These are phyloP conservation scores for Misopates orontium DNA, from an alignment of 257 asterid genomes.

Conservation along the genomic window DNA sequence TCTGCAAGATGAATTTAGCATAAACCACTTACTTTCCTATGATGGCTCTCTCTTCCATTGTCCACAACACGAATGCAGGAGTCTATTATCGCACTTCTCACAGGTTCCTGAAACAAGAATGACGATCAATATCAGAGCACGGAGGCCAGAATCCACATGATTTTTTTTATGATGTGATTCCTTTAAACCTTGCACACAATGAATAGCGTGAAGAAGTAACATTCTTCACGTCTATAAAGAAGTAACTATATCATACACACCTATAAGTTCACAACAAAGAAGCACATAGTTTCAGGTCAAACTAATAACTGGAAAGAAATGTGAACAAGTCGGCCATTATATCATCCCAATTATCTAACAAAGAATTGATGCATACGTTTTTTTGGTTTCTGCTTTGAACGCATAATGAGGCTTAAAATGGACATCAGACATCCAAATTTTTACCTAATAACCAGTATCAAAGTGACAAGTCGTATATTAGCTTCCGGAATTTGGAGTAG, in stretches of 20 bases:
- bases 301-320: no score
- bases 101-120: slow-evolving; percentile 59
- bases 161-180: background rate
- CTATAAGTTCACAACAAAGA: no score
- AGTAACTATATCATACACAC: background rate
- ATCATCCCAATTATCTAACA: no score
- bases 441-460: no score
- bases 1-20: background rate
- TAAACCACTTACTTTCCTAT: slow-evolving; percentile 55
- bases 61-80: slow-evolving; percentile 87
- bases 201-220: background rate
- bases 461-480: no score
- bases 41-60: slow-evolving; percentile 80
- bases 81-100: slow-evolving; percentile 84
- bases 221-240: background rate
- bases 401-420: no score
- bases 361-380: no score
- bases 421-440: no score
- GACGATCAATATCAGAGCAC: slow-evolving; percentile 10
- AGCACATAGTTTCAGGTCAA: no score
- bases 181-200: background rate
- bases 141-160: background rate
- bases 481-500: no score
- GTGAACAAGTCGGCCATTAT: no score
- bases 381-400: no score